A percentile compares a stretch with the other conserved stretches of the same genome.
These are phyloP conservation scores for Lathyrus tuberosus DNA, from an alignment of 306 rosid species.

Conservation along the genomic window DNA sequence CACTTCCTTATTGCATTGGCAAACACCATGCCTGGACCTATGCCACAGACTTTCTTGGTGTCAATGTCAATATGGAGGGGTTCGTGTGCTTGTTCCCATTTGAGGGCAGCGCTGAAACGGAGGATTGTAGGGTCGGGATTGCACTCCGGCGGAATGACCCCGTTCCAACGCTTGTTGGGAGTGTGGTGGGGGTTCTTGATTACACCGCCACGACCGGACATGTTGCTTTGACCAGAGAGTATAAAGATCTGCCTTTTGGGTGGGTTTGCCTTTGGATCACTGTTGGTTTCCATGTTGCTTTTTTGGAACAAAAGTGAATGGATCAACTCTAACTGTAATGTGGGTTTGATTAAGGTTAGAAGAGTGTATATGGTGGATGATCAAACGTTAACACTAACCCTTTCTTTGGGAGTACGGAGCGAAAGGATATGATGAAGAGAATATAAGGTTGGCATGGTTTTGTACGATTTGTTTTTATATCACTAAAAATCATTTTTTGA, in stretches of 20 bases:
- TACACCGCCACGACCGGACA: conserved; percentile 87
- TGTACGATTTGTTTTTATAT: too few relatives aligned
- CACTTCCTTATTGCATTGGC: conserved; percentile 58
- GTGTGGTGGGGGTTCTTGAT: conserved; percentile 28
- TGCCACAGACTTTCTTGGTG: conserved; percentile 57
- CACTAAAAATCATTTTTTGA: too few relatives aligned
- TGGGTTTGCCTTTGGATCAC: neutral
- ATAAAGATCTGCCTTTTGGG: conserved; percentile 65
- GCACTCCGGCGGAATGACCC: conserved; percentile 65
- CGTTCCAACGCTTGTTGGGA: conserved; percentile 61
- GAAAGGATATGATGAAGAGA: too few relatives aligned
- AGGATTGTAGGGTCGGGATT: conserved; percentile 54
- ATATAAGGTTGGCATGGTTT: too few relatives aligned
- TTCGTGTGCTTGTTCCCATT: conserved; percentile 72
- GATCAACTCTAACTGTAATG: too few relatives aligned
- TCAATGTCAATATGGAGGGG: conserved; percentile 87
- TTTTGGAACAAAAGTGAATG: too few relatives aligned
- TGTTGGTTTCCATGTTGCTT: too few relatives aligned
- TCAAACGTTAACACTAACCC: too few relatives aligned
- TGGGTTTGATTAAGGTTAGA: too few relatives aligned
- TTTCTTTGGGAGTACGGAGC: too few relatives aligned
- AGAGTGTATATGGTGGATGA: too few relatives aligned
- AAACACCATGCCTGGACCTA: conserved; percentile 84
- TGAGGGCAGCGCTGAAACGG: conserved; percentile 61
- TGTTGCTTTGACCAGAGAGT: conserved; percentile 91